Conservation (phyloP, 2,329 filamentous ascomycete species). For the Paraphaeosphaeria sporulosa region DNA sequence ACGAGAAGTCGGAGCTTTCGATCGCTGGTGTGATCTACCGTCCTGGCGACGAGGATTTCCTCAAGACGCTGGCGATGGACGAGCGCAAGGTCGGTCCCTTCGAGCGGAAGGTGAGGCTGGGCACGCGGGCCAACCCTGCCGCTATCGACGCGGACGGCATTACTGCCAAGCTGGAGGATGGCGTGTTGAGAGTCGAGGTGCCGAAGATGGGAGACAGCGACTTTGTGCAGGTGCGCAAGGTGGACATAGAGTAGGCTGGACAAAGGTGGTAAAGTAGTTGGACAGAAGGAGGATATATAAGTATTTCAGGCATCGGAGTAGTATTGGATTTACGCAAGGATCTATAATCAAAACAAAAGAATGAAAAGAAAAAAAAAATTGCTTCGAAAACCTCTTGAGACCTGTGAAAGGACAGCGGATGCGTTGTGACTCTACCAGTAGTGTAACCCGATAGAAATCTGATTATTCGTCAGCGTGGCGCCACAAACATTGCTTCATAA, state of each 20-base stretch:
- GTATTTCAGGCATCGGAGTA: background rate
- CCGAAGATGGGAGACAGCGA: conserved; percentile 73
- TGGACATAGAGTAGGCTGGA: conserved; percentile 54
- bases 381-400: background rate
- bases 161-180: conserved; percentile 79
- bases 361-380: background rate
- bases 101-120: conserved; percentile 72
- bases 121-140: conserved; percentile 62
- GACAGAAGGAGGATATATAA: background rate
- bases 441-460: background rate
- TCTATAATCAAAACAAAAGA: background rate
- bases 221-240: conserved; percentile 64
- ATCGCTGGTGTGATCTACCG: conserved; percentile 77
- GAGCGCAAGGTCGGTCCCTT: conserved; percentile 79
- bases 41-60: conserved; percentile 72
- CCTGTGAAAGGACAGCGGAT: background rate
- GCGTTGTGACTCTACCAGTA: background rate
- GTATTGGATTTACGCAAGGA: background rate
- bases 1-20: conserved; percentile 69
- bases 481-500: background rate
- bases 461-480: background rate
- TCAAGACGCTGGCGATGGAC: conserved; percentile 68
- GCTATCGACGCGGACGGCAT: conserved; percentile 73
- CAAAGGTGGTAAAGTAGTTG: background rate
- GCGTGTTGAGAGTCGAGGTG: conserved; percentile 77